A percentile compares a stretch with the other conserved stretches of the same genome.
These are phyloP conservation scores for Mollisia scopiformis DNA, from an alignment of 2,329 filamentous ascomycete species.

Conservation along the genomic window DNA sequence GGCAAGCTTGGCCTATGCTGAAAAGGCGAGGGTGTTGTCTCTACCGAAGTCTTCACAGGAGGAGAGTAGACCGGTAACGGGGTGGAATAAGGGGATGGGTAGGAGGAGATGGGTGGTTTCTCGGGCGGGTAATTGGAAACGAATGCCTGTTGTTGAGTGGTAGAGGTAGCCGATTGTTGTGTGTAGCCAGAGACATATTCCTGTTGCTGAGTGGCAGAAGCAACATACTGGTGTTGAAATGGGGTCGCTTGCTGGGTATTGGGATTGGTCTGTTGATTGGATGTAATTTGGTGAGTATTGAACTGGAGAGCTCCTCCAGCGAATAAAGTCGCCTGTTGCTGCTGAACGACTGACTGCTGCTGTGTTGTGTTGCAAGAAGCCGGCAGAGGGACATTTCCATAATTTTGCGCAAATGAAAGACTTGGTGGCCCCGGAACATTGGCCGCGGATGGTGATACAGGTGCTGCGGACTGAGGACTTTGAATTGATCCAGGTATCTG, in stretches of 20 bases:
- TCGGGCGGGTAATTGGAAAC: neutral
- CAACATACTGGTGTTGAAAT: neutral
- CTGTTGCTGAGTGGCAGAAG: neutral
- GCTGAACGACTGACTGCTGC: conserved; percentile 6
- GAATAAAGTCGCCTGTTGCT: neutral
- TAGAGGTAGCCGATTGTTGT: neutral
- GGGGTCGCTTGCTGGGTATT: neutral
- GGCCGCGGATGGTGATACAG: neutral
- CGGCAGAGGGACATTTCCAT: conserved; percentile 16
- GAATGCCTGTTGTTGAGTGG: neutral
- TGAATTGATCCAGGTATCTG: neutral
- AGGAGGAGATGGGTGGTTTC: neutral
- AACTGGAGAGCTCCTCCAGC: neutral
- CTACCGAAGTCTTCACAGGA: neutral
- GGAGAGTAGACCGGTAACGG: conserved; percentile 6
- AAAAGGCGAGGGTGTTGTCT: neutral
- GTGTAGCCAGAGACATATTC: neutral
- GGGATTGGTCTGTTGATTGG: conserved; percentile 10
- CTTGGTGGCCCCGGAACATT: neutral
- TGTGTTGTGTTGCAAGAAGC: neutral
- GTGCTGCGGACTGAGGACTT: neutral
- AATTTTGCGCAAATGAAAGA: conserved; percentile 17
- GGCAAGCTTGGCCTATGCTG: neutral
- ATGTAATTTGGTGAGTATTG: conserved; percentile 6
- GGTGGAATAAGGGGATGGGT: conserved; percentile 6